Evolutionary conservation across 805 yeast species (phyloP), one percentile per base, ranked within the genome.

Genomic region (Saccharomycopsis amapae): DNA sequence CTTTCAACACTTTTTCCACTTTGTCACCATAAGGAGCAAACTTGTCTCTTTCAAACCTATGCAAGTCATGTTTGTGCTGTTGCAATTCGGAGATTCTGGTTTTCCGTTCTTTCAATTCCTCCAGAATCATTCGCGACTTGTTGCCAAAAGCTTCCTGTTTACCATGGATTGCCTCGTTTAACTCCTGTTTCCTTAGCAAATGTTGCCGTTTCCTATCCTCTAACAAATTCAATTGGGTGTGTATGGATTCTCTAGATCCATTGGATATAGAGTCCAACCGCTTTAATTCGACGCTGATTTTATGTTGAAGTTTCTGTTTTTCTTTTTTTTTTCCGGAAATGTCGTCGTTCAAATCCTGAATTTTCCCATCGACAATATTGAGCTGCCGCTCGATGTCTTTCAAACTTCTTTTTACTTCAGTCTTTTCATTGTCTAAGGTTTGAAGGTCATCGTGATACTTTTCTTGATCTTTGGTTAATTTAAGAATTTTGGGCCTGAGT

Each of bases 21-120:
- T 65, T 62, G 1, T 50, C 51, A 5, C 80, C 83, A 68, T 78
- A 81, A 1, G 79, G 74, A 12, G 70, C 67, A 38, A 66, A 62
- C 53, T 52, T 42, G 45, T 38, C 38, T 19, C 20, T 42, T 38
- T 40, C 37, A 38, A 42, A 23, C 46, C 56, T 36, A 51, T 36
- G 2, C 26, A 38, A 31, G 22, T 30, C 30, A 53, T 40, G 24
- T 5, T 34, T 40, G 25, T 20, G 45, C 25, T 36, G 43, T 36
- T 12, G 44, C 48, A 32, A 57, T 22, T 26, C 57, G 57, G 19
- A 48, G 31, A 59, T 56, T 36, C 35, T 40, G 19, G 15, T 15
- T 5, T 9, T 18, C 15, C 24, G 20, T n/a, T n/a, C n/a, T n/a
- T n/a, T n/a, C n/a, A n/a, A n/a, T 15, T 34, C 38, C 17, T 34